Evolutionary conservation across 371 early-diverging fungal genomes (phyloP).

Genomic region (Lichtheimia ornata): DNA sequence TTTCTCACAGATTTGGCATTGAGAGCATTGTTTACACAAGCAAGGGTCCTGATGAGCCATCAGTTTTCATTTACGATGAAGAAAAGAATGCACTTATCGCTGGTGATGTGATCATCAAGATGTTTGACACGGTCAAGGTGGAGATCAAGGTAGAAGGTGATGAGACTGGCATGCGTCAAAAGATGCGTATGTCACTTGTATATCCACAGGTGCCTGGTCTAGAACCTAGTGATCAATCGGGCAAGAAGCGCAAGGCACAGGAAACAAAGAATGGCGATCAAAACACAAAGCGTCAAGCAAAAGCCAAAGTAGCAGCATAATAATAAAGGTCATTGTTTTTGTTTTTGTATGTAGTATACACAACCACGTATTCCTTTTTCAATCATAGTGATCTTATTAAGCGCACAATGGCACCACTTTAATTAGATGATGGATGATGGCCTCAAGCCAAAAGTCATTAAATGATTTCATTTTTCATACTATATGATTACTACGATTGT

Average conservation of each 20-base stretch:
- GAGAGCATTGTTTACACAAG: constrained; percentile 86
- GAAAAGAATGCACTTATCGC: constrained; percentile 35
- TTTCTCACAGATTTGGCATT: constrained; percentile 72
- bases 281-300: neutral
- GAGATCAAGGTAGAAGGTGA: constrained; percentile 79
- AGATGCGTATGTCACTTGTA: constrained; percentile 67
- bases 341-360: neutral
- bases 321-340: neutral
- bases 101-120: constrained; percentile 54
- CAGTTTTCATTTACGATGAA: constrained; percentile 36
- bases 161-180: constrained; percentile 68
- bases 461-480: too few relatives aligned
- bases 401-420: too few relatives aligned
- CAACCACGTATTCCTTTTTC: neutral
- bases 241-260: constrained; percentile 2
- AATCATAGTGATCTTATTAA: neutral
- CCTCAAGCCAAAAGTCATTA: too few relatives aligned
- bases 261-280: neutral
- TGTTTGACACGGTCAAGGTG: constrained; percentile 80
- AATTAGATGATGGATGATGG: too few relatives aligned
- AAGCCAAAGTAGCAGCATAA: constrained; percentile 1
- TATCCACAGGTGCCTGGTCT: constrained; percentile 67
- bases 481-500: too few relatives aligned
- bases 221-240: neutral
- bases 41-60: constrained; percentile 21